phyloP scores from a whole-genome alignment of 2,329 filamentous ascomycete genomes.

The Botrytis sinoallii region DNA sequence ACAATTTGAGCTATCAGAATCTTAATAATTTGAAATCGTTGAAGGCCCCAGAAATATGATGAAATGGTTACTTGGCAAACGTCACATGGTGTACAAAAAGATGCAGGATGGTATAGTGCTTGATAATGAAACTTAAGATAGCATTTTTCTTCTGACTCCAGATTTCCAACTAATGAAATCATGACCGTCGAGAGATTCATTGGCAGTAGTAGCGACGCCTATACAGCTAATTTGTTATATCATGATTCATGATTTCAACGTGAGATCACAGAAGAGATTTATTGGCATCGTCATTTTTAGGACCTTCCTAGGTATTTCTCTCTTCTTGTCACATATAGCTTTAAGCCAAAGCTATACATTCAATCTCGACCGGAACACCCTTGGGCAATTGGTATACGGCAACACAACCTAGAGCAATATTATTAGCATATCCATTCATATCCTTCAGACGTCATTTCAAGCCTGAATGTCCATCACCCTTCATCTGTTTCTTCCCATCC shows the following conservation, averaged over 20 bases:
- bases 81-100: neutral
- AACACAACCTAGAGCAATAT: constrained; percentile 56
- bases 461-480: neutral
- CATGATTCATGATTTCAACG: neutral
- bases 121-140: neutral
- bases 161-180: neutral
- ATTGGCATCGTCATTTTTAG: neutral
- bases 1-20: neutral
- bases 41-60: neutral
- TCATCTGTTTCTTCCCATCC: neutral
- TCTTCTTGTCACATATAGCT: neutral
- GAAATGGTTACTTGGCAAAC: neutral
- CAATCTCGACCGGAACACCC: constrained; percentile 86
- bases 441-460: neutral
- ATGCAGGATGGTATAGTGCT: neutral
- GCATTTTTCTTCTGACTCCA: neutral
- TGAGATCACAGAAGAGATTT: neutral
- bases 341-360: constrained; percentile 74
- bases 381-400: constrained; percentile 88
- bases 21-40: neutral
- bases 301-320: neutral
- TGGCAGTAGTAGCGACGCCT: too few species aligned
- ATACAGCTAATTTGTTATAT: neutral
- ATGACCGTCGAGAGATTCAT: neutral
- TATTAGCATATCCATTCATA: constrained; percentile 4